Base-by-base conservation (phyloP, 2,329 filamentous ascomycete genomes). In the Rasamsonia emersonii region DNA sequence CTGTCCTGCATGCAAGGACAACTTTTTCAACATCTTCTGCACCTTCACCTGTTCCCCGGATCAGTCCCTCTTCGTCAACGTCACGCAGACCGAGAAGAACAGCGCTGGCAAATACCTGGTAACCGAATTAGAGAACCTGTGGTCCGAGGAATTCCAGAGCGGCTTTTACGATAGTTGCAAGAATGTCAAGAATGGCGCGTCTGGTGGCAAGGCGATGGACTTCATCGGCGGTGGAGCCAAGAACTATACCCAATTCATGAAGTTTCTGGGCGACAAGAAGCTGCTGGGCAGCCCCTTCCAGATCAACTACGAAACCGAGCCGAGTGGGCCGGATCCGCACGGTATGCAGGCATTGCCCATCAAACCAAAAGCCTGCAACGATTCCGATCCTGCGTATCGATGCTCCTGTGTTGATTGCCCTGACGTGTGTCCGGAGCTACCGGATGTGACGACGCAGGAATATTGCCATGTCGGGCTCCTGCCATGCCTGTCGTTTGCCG, bases 11-110 rank as follows among this genome's bases (percentile, higher is more conserved):
- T 98, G 91, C 73, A 93, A 91, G 61, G 82, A 88, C 49, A 98
- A 98, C 67, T 98, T 98, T 68, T 96, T 85, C 69, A 93, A 98
- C 64, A 70, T 93, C 26, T 98, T 98, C 60, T 98, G 91, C 65
- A 93, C 86, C 4, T 96, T 98, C 53, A 96, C 88, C 2, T 98
- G 93, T 65, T 98, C 91, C 4, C 89, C 93, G 4, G 82, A 98
- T 51, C 91, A 98, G 57, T 95, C 86, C 0, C 68, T 93, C 0
- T 98, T 98, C 53, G 70, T 98, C 55, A 98, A 98, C 50, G 77
- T 98, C 25, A 96, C 91, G 8, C 63, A 78, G 32, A 82, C 79
- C 0, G 72, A 75, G 41, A 70, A 59, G 58, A 64, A 42, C 53
- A 71, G 59, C 34, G 61, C 50, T 16, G 62, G 61, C 9, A 78